Evolutionary conservation across 139 green algal genomes (phyloP).

Genomic region (Zygnema circumcarinatum): DNA sequence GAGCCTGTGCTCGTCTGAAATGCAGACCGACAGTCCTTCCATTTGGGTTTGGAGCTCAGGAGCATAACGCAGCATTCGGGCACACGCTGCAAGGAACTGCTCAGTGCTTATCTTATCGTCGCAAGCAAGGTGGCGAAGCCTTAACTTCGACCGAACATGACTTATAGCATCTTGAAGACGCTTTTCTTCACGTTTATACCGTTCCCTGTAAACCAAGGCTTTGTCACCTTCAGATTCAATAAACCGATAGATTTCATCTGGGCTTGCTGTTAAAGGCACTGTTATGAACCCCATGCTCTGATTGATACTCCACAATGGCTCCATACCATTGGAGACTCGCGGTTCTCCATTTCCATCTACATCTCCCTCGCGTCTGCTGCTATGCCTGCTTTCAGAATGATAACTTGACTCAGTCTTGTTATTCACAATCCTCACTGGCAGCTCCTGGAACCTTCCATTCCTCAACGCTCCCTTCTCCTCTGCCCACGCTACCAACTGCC

Average conservation of each 20-base stretch:
- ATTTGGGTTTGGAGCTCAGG: conserved; percentile 3
- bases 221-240: conserved; percentile 22
- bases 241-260: conserved; percentile 21
- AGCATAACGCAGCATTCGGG: conserved; percentile 39
- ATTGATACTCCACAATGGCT: neutral
- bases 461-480: conserved; percentile 7
- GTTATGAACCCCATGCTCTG: conserved; percentile 15
- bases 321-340: neutral
- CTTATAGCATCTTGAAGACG: conserved; percentile 4
- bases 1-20: conserved; percentile 47
- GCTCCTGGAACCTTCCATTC: conserved; percentile 40
- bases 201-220: conserved; percentile 23
- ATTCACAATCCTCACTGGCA: conserved; percentile 41
- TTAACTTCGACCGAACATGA: conserved; percentile 36
- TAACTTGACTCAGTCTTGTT: too few relatives aligned
- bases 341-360: neutral
- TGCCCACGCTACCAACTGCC: neutral
- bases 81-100: conserved; percentile 35
- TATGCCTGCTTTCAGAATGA: neutral
- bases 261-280: conserved; percentile 34
- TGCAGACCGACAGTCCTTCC: conserved; percentile 42
- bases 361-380: neutral
- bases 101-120: conserved; percentile 32
- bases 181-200: conserved; percentile 36
- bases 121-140: conserved; percentile 22